These are phyloP conservation scores for Rhodotorula kratochvilovae DNA, from an alignment of 768 basidiomycete genomes.

Conservation along the genomic window DNA sequence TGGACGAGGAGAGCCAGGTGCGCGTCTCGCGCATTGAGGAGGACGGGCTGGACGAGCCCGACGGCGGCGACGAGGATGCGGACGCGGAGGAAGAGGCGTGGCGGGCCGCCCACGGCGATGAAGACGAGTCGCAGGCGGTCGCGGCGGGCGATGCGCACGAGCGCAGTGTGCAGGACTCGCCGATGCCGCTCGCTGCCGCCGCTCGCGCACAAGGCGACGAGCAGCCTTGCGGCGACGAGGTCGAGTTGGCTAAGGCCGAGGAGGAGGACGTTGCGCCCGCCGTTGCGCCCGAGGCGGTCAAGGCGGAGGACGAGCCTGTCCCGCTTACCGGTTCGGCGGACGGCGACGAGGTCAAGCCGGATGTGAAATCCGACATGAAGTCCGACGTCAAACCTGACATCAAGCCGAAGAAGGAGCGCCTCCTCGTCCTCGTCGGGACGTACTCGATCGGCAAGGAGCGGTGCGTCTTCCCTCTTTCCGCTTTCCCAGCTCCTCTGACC, in stretches of 20 bases:
- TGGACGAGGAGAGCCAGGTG: neutral
- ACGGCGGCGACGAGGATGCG: neutral
- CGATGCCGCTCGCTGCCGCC: neutral
- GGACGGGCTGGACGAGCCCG: neutral
- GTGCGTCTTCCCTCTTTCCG: slow-evolving; percentile 3
- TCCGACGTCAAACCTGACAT: slow-evolving; percentile 33
- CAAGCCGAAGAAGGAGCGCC: slow-evolving; percentile 29
- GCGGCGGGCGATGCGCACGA: neutral
- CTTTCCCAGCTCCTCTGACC: too few species aligned
- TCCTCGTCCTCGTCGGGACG: slow-evolving; percentile 54
- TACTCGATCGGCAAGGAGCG: slow-evolving; percentile 98
- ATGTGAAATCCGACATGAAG: neutral
- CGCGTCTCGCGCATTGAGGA: neutral
- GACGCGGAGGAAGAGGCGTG: slow-evolving; percentile 15
- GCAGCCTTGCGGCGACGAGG: neutral
- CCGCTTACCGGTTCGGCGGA: neutral
- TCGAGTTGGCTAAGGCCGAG: neutral
- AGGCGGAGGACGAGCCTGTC: slow-evolving; percentile 2
- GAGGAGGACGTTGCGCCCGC: too few species aligned
- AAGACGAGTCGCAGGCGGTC: neutral
- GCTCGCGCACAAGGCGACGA: neutral
- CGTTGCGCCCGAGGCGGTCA: neutral
- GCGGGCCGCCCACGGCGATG: slow-evolving; percentile 2
- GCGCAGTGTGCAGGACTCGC: neutral
- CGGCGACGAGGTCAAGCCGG: neutral